Evolutionary conservation across 208 protist genomes (phyloP), one percentile per base, ranked within the genome.

Genomic region (Leishmania martiniquensis): DNA sequence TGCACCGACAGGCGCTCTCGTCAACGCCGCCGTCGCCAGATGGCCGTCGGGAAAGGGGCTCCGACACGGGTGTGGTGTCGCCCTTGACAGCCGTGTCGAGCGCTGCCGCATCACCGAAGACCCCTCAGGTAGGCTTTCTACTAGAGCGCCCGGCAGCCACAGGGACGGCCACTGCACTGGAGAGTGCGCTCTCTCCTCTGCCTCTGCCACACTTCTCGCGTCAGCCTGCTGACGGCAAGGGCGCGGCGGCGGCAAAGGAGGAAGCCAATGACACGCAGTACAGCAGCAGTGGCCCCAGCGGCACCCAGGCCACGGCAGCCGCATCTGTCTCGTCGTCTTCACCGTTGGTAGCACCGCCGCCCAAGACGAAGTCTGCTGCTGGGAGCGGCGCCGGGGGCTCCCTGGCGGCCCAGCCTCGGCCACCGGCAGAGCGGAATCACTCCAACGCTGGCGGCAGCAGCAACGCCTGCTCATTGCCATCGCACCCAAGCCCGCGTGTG

Each of bases 71-170:
- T 54, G 17, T 78, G 67, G 76, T 78, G n/a, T 78, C 55, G 76
- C 45, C 67, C 44, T 32, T 77, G 62, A 68, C 81, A 42, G 81
- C 76, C 37, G 32, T 73, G 51, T 70, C 72, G 74, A 68, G 72
- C 63, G 57, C 60, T 17, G 42, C 34, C 39, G 44, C 22, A 39
- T 66, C 73, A 15, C 62, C 70, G 59, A 45, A 17, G 45, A 9
- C 54, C 34, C 29, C 32, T 22, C 49, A 54, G 44, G 66, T 78
- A 5, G 45, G 25, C 51, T 45, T 44, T 2, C 17, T 5, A 13
- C 32, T 49, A n/a, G 51, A 25, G 70, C 20, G 32, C 6, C 42
- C 69, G 2, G 60, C n/a, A 29, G 39, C n/a, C 0, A 65, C 60
- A 45, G 52, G 15, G 6, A 25, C 72, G 22, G 47, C 2, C 29